Percentiles rank a stretch among this genome's conserved stretches.
phyloP scores from a whole-genome alignment of 176 grass and related monocot species.

The Phragmites australis region DNA sequence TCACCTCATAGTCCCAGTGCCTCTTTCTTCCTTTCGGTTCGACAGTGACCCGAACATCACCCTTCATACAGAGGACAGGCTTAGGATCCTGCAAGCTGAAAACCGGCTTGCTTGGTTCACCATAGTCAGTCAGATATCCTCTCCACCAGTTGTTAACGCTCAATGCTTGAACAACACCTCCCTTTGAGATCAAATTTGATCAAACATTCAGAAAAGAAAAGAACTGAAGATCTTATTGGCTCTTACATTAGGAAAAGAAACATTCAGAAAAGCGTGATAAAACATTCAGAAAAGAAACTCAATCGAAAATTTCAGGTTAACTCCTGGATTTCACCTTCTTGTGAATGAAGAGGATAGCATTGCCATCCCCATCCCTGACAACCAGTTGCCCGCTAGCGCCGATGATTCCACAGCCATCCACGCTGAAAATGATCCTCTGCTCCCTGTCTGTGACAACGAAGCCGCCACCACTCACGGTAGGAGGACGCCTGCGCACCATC shows the following conservation, averaged over 20 bases:
- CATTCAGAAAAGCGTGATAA: neutral
- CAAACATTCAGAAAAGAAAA: neutral
- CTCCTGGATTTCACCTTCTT: slow-evolving; percentile 57
- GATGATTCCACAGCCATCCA: slow-evolving; percentile 81
- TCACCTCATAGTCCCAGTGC: slow-evolving; percentile 76
- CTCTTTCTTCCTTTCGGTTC: slow-evolving; percentile 57
- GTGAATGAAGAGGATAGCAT: slow-evolving; percentile 62
- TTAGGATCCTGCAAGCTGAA: slow-evolving; percentile 84
- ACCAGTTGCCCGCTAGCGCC: slow-evolving; percentile 65
- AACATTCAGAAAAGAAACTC: neutral
- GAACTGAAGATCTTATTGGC: neutral
- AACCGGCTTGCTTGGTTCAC: slow-evolving; percentile 53
- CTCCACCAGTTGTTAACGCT: slow-evolving; percentile 71
- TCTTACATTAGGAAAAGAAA: neutral
- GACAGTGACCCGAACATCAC: slow-evolving; percentile 48
- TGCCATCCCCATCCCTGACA: slow-evolving; percentile 67
- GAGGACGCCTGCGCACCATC: slow-evolving; percentile 74
- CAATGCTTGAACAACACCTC: slow-evolving; percentile 69
- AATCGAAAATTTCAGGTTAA: neutral
- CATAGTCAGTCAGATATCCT: slow-evolving; percentile 68
- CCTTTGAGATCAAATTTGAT: slow-evolving; percentile 30
- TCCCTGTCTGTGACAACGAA: slow-evolving; percentile 60
- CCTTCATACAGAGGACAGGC: slow-evolving; percentile 50
- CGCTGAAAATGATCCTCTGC: slow-evolving; percentile 63
- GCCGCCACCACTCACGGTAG: slow-evolving; percentile 63